phyloP scores from a whole-genome alignment of 306 rosid genomes.

The Cucurbita argyrosperma region DNA sequence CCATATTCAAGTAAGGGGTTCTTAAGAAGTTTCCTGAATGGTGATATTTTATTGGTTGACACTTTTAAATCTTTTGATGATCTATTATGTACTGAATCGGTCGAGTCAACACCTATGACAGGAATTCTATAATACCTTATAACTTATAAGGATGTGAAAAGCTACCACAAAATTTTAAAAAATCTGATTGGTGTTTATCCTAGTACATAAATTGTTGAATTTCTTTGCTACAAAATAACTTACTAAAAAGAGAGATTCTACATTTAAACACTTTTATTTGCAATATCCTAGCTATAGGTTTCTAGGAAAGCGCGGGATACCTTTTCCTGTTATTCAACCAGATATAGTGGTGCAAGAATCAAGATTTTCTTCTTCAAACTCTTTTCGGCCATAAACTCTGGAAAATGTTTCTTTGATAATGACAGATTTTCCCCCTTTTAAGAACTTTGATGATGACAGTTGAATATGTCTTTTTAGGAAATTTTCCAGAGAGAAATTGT shows the following conservation, averaged over 20 bases:
- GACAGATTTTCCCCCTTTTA: too few species aligned
- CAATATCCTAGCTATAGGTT: background rate
- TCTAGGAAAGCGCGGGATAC: background rate
- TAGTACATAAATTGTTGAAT: background rate
- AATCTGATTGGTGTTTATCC: background rate
- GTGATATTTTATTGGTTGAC: background rate
- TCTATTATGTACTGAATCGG: background rate
- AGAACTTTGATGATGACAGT: background rate
- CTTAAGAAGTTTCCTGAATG: background rate
- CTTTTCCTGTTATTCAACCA: background rate
- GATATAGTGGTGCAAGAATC: background rate
- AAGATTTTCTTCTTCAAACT: background rate
- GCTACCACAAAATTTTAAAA: background rate
- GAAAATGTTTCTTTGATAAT: background rate
- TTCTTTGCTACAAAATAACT: background rate
- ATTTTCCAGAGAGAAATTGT: background rate
- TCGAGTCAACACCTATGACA: background rate
- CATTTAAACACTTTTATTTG: background rate
- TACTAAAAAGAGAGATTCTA: background rate
- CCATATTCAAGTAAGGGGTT: conserved; percentile 47
- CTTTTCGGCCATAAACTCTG: background rate
- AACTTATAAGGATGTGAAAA: background rate
- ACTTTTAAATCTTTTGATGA: background rate
- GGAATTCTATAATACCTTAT: background rate
- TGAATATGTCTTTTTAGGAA: background rate